Evolutionary conservation across 345 rosid species (phyloP).

Genomic region (Diplotaxis tenuifolia): DNA sequence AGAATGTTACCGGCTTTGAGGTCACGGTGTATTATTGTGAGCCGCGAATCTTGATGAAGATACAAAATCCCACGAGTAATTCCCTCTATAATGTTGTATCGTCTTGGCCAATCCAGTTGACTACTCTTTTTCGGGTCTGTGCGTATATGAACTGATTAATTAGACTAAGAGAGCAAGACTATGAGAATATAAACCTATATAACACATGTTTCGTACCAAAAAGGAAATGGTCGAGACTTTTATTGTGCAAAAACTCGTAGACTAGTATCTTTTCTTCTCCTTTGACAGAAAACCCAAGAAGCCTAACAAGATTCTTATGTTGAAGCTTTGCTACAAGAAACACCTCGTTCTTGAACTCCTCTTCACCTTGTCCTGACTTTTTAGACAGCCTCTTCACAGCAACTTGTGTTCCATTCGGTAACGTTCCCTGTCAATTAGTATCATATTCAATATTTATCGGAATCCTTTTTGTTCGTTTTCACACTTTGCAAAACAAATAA

Average conservation of each 20-base stretch:
- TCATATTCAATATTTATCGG: neutral
- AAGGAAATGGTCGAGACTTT: slow-evolving; percentile 40
- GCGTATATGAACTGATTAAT: neutral
- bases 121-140: slow-evolving; percentile 35
- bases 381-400: slow-evolving; percentile 50
- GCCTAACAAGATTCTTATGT: slow-evolving; percentile 33
- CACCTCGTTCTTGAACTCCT: slow-evolving; percentile 25
- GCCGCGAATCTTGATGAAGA: slow-evolving; percentile 40
- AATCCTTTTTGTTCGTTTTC: neutral
- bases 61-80: slow-evolving; percentile 34
- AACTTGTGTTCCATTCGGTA: slow-evolving; percentile 35
- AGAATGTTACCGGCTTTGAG: slow-evolving; percentile 34
- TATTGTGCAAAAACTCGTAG: slow-evolving; percentile 46
- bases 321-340: slow-evolving; percentile 30
- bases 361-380: slow-evolving; percentile 47
- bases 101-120: slow-evolving; percentile 27
- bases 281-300: slow-evolving; percentile 46
- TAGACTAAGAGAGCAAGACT: neutral
- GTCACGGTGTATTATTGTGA: slow-evolving; percentile 35
- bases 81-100: slow-evolving; percentile 20
- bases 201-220: neutral
- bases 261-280: slow-evolving; percentile 39
- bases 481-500: neutral
- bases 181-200: neutral
- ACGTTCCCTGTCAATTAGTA: slow-evolving; percentile 21